Percentiles rank a stretch among this genome's conserved stretches.
These are phyloP conservation scores for Salvia hispanica DNA, from an alignment of 257 asterid genomes.

Conservation along the genomic window DNA sequence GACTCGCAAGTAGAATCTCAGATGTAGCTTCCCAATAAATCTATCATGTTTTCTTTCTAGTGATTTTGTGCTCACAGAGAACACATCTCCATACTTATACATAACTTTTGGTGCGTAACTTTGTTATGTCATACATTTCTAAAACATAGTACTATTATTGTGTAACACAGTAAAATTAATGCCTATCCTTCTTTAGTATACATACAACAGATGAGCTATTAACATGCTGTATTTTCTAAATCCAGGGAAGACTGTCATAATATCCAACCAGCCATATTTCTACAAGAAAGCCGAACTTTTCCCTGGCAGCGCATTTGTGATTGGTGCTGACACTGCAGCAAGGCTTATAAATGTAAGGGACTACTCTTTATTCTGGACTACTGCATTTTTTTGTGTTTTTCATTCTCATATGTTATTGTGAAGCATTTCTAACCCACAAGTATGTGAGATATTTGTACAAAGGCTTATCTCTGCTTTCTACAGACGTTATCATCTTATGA, in stretches of 20 bases:
- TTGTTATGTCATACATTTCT: not conserved
- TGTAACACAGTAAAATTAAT: not conserved
- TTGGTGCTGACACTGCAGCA: constrained; percentile 87
- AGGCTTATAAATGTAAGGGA: constrained; percentile 82
- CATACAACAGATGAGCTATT: constrained; percentile 24
- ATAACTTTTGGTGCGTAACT: not conserved
- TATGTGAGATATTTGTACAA: constrained; percentile 1
- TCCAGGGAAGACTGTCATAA: constrained; percentile 84
- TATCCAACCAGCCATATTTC: constrained; percentile 94
- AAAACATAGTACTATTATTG: not conserved
- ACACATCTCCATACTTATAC: not conserved
- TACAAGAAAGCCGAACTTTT: constrained; percentile 94
- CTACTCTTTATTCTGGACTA: not conserved
- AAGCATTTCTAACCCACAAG: not conserved
- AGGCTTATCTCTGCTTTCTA: not conserved
- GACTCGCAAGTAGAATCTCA: constrained; percentile 24
- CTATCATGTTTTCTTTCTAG: not conserved
- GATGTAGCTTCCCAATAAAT: not conserved
- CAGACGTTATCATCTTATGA: not conserved
- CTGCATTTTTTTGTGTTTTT: constrained; percentile 1
- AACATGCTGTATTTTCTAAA: constrained; percentile 25
- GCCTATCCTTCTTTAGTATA: constrained; percentile 1
- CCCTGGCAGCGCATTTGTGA: constrained; percentile 92
- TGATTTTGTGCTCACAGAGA: constrained; percentile 3
- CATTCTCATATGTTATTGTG: not conserved